phyloP scores from a whole-genome alignment of 2,329 filamentous ascomycete species.

The Cladosporium halotolerans region DNA sequence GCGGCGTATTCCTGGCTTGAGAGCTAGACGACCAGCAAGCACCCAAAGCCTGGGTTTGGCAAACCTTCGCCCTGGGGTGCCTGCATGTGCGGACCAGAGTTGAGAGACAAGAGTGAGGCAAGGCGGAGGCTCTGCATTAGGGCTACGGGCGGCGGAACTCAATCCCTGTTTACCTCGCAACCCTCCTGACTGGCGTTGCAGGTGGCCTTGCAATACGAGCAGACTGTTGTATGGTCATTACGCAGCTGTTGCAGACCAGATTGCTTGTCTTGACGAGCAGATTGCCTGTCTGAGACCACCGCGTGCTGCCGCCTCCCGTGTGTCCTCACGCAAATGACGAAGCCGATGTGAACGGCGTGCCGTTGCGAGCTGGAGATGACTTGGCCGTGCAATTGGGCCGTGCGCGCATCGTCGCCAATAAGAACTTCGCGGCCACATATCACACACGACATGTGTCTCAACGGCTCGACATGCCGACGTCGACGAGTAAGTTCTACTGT shows the following conservation, averaged over 20 bases:
- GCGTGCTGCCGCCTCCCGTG: constrained; percentile 5
- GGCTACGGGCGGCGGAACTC: not conserved
- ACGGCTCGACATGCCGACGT: not conserved
- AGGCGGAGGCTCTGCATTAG: not conserved
- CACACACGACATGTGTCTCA: constrained; percentile 1
- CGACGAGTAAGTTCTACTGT: not conserved
- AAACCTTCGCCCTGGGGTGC: not conserved
- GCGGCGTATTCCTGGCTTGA: not conserved
- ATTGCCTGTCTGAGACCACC: constrained; percentile 3
- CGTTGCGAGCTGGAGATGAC: not conserved
- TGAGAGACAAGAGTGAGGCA: not conserved
- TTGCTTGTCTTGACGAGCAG: constrained; percentile 4
- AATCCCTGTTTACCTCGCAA: constrained; percentile 7
- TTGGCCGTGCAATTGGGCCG: not conserved
- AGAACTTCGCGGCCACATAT: not conserved
- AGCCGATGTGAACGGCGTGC: not conserved
- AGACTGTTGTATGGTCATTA: constrained; percentile 5
- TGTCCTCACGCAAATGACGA: constrained; percentile 7
- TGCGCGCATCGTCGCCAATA: constrained; percentile 3
- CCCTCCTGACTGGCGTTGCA: not conserved
- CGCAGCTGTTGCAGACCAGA: constrained; percentile 1
- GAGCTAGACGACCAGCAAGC: not conserved
- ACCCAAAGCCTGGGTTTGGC: not conserved
- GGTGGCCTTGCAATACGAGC: not conserved
- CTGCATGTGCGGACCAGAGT: constrained; percentile 1